phyloP scores from a whole-genome alignment of 768 basidiomycete species.

The Termitomyces eurrhizus region DNA sequence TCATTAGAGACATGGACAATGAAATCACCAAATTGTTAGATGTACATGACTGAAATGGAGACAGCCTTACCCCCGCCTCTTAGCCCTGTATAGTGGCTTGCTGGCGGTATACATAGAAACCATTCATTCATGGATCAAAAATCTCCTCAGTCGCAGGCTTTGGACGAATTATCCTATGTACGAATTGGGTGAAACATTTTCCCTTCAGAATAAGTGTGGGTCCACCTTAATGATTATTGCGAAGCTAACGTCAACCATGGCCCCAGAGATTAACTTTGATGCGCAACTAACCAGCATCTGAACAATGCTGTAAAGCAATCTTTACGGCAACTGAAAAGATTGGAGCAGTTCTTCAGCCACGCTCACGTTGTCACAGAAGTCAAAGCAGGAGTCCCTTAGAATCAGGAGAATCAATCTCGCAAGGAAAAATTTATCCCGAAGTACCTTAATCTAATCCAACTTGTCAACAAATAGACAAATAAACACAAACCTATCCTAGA shows the following conservation, averaged over 20 bases:
- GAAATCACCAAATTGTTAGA: not conserved
- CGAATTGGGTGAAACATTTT: not conserved
- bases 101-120: no score
- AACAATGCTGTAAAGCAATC: no score
- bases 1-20: not conserved
- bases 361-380: not conserved
- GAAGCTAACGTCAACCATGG: no score
- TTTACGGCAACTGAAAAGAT: no score
- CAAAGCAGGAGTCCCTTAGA: not conserved
- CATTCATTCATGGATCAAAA: not conserved
- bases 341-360: no score
- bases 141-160: not conserved
- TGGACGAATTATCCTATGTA: not conserved
- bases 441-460: not conserved
- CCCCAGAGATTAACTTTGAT: no score
- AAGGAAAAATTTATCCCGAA: not conserved
- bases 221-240: no score
- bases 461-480: not conserved
- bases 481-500: not conserved
- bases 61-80: no score
- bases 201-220: no score
- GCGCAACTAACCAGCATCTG: no score
- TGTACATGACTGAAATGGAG: not conserved
- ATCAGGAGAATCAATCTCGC: not conserved
- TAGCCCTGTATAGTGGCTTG: no score